These are phyloP conservation scores for Ganoderma lingzhi DNA, from an alignment of 1,284 basidiomycete genomes.

Conservation along the genomic window DNA sequence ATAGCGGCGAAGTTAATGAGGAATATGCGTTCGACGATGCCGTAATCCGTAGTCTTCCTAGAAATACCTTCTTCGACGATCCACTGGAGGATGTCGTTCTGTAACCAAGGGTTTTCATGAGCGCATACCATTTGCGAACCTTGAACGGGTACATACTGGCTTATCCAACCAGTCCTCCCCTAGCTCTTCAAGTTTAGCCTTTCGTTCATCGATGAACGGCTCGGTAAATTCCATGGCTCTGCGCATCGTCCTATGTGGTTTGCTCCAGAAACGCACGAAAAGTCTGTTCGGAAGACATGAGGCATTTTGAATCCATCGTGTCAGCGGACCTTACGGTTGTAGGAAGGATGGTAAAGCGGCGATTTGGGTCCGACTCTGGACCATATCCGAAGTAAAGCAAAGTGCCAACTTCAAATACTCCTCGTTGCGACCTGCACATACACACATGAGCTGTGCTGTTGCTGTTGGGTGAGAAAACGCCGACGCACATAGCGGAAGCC, in stretches of 20 bases:
- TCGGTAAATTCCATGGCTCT: constrained; percentile 14
- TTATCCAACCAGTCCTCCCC: constrained; percentile 37
- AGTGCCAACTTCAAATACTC: constrained; percentile 33
- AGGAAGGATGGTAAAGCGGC: constrained; percentile 40
- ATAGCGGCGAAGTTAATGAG: constrained; percentile 44
- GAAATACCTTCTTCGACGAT: constrained; percentile 35
- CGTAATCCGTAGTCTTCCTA: constrained; percentile 16
- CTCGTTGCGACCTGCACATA: constrained; percentile 31
- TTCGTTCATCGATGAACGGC: constrained; percentile 34
- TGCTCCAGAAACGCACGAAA: constrained; percentile 1
- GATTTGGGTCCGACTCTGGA: constrained; percentile 14
- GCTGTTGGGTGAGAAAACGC: no score
- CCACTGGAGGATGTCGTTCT: constrained; percentile 41
- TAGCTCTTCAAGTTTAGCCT: constrained; percentile 32
- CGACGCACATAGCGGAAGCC: constrained; percentile 37
- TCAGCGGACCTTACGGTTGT: constrained; percentile 37
- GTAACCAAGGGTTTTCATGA: neutral
- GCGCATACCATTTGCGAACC: neutral
- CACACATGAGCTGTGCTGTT: neutral
- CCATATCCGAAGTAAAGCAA: constrained; percentile 15
- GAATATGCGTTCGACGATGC: constrained; percentile 38
- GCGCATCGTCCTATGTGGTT: neutral
- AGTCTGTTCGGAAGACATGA: neutral
- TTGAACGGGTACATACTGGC: constrained; percentile 28
- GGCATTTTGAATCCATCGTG: neutral